Base-by-base conservation (phyloP, 2,329 filamentous ascomycete species). In the Penicillium sp. region DNA sequence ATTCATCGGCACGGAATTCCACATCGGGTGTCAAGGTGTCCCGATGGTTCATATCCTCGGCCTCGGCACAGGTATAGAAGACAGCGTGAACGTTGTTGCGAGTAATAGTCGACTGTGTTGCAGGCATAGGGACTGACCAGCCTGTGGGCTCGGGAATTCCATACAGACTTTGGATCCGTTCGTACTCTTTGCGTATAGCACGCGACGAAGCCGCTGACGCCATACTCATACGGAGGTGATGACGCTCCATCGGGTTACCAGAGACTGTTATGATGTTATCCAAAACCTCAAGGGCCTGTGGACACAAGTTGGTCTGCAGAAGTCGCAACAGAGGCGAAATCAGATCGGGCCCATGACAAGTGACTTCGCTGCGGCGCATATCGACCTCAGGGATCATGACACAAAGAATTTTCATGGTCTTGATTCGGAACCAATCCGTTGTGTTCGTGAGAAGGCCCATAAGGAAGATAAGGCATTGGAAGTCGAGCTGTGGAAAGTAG, bases 201-300 rank as follows among this genome's bases (percentile, higher is more conserved):
- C 90, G 89, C 0, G 92, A 95, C 2, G 92, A 91, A 1, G 90
- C 88, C 10, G 76, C 71, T 13, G 90, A 89, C 5, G 92, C 93
- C 91, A 99, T 97, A 74, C 93, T 98, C 96, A 99, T 99, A 39
- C 95, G 87, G 57, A 99, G 79, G 70, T 98, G 92, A 66, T 97
- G 91, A 66, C 90, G 91, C 74, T 98, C 95, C 83, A 96, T 91
- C 1, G 93, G 90, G 31, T 90, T 92, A 4, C 91, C 90, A 0
- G 92, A 92, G 80, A 98, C 93, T 27, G 90, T 91, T 84, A 97
- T 96, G 66, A 98, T 95, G 62, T 93, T 90, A 73, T 99, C 95
- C 57, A 99, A 80, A 1, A 99, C 93, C 63, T 91, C 87, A 10
- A 99, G 79, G 11, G 95, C 95, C 69, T 96, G 90, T 74, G 95